phyloP scores from a whole-genome alignment of 2,329 filamentous ascomycete genomes.

The Botrytis fragariae region DNA sequence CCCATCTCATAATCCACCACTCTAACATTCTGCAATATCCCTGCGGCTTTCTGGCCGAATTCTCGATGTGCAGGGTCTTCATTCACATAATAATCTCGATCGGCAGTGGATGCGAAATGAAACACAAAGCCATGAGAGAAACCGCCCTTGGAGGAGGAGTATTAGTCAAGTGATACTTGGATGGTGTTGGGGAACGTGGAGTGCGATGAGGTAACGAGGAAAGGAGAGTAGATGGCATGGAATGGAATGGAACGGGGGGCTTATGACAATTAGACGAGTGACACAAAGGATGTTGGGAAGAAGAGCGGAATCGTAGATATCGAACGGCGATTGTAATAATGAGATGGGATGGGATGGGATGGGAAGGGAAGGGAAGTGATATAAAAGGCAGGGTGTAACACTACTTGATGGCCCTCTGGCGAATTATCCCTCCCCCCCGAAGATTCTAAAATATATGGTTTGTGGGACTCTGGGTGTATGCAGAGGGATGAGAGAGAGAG shows the following conservation, averaged over 20 bases:
- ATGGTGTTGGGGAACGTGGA: background rate
- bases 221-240: background rate
- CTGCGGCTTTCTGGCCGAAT: slow-evolving; percentile 53
- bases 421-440: slow-evolving; percentile 62
- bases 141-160: slow-evolving; percentile 47
- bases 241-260: background rate
- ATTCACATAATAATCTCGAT: slow-evolving; percentile 66
- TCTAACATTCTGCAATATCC: slow-evolving; percentile 51
- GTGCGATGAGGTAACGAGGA: background rate
- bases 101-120: slow-evolving; percentile 61
- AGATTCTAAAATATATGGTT: slow-evolving; percentile 58
- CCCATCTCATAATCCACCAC: slow-evolving; percentile 61
- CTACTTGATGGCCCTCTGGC: slow-evolving; percentile 58
- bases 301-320: background rate
- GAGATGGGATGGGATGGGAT: background rate
- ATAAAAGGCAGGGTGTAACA: slow-evolving; percentile 21
- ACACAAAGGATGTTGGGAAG: background rate
- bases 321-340: background rate
- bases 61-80: slow-evolving; percentile 62
- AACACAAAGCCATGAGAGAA: slow-evolving; percentile 69
- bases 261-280: background rate
- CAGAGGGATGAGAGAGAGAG: slow-evolving; percentile 57
- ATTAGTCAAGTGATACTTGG: background rate
- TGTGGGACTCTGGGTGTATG: slow-evolving; percentile 55
- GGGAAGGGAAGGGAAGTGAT: too few species aligned